phyloP scores from a whole-genome alignment of 495 filamentous ascomycete species.

The Aspergillus coremiiformis region DNA sequence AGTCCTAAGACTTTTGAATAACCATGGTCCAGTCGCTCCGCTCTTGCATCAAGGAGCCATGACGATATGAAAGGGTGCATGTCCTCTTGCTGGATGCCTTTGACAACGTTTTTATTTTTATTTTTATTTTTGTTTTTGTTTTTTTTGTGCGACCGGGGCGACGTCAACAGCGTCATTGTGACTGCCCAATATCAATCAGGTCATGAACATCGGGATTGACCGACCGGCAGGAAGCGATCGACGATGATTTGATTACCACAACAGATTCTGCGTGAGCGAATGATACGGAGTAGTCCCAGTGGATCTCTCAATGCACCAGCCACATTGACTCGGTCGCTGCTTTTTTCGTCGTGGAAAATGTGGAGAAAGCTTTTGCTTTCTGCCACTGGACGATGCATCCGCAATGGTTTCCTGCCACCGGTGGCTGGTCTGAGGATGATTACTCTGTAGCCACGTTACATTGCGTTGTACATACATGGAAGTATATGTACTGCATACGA shows the following conservation, averaged over 20 bases:
- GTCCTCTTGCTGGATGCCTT: no score
- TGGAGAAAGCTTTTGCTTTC: slow-evolving; percentile 8
- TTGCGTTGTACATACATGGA: no score
- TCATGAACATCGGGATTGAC: not conserved
- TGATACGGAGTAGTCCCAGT: no score
- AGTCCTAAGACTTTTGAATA: not conserved
- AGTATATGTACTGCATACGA: no score
- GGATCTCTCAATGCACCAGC: no score
- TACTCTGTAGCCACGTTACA: no score
- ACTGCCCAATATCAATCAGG: not conserved
- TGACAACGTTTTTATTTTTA: no score
- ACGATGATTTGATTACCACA: not conserved
- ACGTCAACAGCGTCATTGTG: not conserved
- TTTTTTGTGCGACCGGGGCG: not conserved
- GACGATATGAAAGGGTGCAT: not conserved
- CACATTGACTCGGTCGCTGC: not conserved
- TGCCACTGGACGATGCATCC: slow-evolving; percentile 5
- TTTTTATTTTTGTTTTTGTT: no score
- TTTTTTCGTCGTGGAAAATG: not conserved
- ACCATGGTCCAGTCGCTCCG: not conserved
- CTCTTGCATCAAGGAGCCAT: no score
- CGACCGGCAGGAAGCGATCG: not conserved
- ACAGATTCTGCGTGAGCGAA: no score
- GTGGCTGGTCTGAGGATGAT: no score
- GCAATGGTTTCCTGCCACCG: slow-evolving; percentile 1